Evolutionary conservation across 441 rosid species (phyloP).

Genomic region (Croton setiger): DNA sequence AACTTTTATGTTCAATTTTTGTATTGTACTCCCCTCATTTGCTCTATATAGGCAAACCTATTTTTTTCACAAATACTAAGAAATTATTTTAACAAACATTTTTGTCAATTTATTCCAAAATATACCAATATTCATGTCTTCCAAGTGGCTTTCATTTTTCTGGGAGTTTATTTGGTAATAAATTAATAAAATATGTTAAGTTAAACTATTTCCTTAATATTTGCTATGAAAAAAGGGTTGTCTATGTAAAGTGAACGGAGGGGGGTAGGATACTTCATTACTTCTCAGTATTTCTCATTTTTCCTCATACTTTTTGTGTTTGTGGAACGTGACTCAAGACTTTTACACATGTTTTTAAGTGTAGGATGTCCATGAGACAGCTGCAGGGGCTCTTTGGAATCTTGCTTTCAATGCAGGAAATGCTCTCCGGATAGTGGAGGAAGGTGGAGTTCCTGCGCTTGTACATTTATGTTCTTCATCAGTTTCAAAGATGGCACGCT

Average conservation of each 20-base stretch:
- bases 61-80: no score
- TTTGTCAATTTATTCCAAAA: no score
- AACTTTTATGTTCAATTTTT: neutral
- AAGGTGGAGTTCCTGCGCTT: slow-evolving; percentile 91
- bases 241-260: no score
- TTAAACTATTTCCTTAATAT: no score
- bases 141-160: no score
- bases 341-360: slow-evolving; percentile 14
- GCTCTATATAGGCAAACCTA: no score
- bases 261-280: neutral
- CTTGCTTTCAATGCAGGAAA: slow-evolving; percentile 88
- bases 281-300: neutral
- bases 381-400: slow-evolving; percentile 99
- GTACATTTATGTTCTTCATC: slow-evolving; percentile 86
- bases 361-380: slow-evolving; percentile 99
- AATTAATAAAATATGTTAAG: no score
- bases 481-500: slow-evolving; percentile 90
- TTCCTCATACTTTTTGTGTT: neutral
- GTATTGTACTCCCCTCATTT: no score
- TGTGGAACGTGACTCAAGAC: slow-evolving; percentile 10
- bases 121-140: no score
- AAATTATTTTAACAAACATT: no score
- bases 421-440: slow-evolving; percentile 91
- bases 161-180: no score
- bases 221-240: no score